These are phyloP conservation scores for Fusarium protoensiforme DNA, from an alignment of 2,329 filamentous ascomycete genomes.

Conservation along the genomic window DNA sequence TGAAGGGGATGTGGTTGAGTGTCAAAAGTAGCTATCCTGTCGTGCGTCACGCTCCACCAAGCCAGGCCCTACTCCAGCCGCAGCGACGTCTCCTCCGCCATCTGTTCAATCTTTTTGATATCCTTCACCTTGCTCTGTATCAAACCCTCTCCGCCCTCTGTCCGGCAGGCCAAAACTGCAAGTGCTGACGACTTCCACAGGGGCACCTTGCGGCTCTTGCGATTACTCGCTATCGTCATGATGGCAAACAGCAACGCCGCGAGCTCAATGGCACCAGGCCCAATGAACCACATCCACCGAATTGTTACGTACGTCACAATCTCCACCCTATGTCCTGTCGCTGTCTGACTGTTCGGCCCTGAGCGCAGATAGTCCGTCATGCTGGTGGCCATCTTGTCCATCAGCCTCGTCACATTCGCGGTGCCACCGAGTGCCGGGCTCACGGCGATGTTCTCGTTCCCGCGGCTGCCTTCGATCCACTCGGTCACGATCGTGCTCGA, in stretches of 20 bases:
- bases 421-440: constrained; percentile 14
- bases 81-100: background rate
- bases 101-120: background rate
- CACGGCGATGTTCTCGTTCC: constrained; percentile 9
- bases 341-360: constrained; percentile 4
- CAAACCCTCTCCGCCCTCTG: background rate
- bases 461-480: constrained; percentile 10
- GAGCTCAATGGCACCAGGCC: constrained; percentile 5
- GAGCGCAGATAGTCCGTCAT: constrained; percentile 26
- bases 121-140: background rate
- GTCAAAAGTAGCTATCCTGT: background rate
- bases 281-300: constrained; percentile 11
- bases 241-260: constrained; percentile 5
- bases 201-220: constrained; percentile 3
- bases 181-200: constrained; percentile 29
- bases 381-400: constrained; percentile 14
- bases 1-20: background rate
- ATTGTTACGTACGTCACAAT: constrained; percentile 10
- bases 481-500: constrained; percentile 5
- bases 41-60: background rate
- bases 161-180: constrained; percentile 2
- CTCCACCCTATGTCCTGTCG: constrained; percentile 1
- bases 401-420: constrained; percentile 5
- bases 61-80: background rate
- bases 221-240: constrained; percentile 14